Evolutionary conservation across 768 basidiomycete genomes (phyloP), one percentile per base, ranked within the genome.

Genomic region (Boletales sp.): DNA sequence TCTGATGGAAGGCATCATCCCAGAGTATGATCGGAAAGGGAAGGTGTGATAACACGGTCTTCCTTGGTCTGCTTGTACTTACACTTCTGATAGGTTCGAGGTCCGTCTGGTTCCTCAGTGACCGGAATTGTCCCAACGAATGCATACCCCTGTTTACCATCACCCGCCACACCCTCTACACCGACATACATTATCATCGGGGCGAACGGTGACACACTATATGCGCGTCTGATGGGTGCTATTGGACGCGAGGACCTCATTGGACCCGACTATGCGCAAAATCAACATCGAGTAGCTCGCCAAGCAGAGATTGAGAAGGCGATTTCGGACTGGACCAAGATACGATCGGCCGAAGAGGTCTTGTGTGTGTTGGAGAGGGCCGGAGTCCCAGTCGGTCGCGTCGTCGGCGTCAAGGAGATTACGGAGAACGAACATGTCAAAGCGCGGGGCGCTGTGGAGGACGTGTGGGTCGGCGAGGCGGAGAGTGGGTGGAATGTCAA

Each of bases 81-180:
- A 14, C 34, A 30, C 19, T 12, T n/a, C 4, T 21, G 2, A n/a
- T 40, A 84, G 83, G 75, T 79, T 54, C 82, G 86, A 35, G 80
- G 85, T 11, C 86, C 85, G 2, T 87, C 86, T 9, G 85, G 85
- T 18, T 86, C 85, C 7, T 86, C 84, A 4, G 75, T 87, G 27
- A 87, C 84, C 0, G 85, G 86, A 2, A 86, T 87, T 35, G 86
- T 87, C 8, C 84, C 86, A 1, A 86, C 84, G 10, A 87, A 87
- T 56, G 84, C 84, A 5, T 86, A 85, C 61, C 84, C 84, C 4
- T 86, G 84, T 66, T 70, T 75, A 21, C 76, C 83, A 8, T 69
- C 76, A 11, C 65, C 57, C 1, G 52, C 71, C 32, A 51, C 76
- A 0, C 72, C 76, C 2, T 50, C 58, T 2, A 64, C 67, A 0